phyloP scores from a whole-genome alignment of 1,139 yeast genomes.

The Oligophagozyma castellii region DNA sequence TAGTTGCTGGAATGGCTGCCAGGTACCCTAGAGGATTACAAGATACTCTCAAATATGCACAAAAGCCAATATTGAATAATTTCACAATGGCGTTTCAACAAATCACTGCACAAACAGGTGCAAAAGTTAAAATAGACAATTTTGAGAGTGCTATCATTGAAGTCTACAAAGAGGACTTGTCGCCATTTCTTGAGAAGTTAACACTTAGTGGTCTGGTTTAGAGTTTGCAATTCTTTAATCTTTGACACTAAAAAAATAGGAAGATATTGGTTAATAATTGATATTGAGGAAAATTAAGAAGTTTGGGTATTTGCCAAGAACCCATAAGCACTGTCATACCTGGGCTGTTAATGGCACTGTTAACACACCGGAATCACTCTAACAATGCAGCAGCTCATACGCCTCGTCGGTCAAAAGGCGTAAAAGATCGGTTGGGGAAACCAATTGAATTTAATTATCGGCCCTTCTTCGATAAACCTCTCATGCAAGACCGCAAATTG shows the following conservation, averaged over 20 bases:
- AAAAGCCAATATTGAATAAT: slow-evolving; percentile 43
- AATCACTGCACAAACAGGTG: slow-evolving; percentile 70
- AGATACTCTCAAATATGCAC: slow-evolving; percentile 24
- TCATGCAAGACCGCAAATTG: slow-evolving; percentile 15
- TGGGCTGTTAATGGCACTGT: too few relatives aligned
- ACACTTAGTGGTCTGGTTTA: slow-evolving; percentile 36
- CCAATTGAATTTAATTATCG: slow-evolving; percentile 11
- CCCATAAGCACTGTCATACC: too few relatives aligned
- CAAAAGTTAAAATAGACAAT: slow-evolving; percentile 82
- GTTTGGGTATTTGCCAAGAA: too few relatives aligned
- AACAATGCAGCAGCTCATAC: too few relatives aligned
- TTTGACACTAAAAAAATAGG: too few relatives aligned
- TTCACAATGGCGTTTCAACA: slow-evolving; percentile 87
- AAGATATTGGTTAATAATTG: too few relatives aligned
- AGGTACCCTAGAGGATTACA: slow-evolving; percentile 57
- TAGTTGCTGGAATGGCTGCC: slow-evolving; percentile 86
- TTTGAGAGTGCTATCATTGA: slow-evolving; percentile 92
- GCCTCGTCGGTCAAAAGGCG: too few relatives aligned
- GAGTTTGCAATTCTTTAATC: too few relatives aligned
- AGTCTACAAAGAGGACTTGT: slow-evolving; percentile 71
- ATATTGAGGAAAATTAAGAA: too few relatives aligned
- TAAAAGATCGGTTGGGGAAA: too few relatives aligned
- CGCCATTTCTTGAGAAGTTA: slow-evolving; percentile 74
- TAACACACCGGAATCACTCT: too few relatives aligned
- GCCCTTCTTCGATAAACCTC: slow-evolving; percentile 13